These are phyloP conservation scores for Penicilliopsis zonata DNA, from an alignment of 495 filamentous ascomycete genomes.

Conservation along the genomic window DNA sequence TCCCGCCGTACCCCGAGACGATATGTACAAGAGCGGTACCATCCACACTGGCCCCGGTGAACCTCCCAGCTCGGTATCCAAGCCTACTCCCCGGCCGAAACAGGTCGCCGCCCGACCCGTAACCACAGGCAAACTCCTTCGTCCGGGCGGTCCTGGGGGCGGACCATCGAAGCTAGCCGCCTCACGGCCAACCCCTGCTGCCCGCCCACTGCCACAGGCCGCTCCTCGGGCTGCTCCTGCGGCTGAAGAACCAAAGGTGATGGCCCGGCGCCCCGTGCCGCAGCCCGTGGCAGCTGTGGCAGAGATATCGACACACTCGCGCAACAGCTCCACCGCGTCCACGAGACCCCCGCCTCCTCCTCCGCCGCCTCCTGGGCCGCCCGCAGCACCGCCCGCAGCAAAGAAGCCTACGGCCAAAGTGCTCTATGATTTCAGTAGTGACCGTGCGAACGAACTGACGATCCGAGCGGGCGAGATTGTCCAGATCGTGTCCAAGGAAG, in stretches of 20 bases:
- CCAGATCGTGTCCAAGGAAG: constrained; percentile 77
- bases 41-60: constrained; percentile 83
- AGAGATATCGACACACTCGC: constrained; percentile 33
- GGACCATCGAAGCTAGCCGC: constrained; percentile 59
- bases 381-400: constrained; percentile 48
- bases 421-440: constrained; percentile 77
- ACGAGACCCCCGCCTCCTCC: constrained; percentile 57
- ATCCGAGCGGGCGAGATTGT: constrained; percentile 68
- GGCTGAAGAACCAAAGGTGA: too few relatives aligned
- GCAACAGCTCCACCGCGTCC: constrained; percentile 41
- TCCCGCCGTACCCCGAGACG: constrained; percentile 51
- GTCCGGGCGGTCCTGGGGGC: constrained; percentile 77
- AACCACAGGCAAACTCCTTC: constrained; percentile 75
- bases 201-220: constrained; percentile 27
- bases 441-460: constrained; percentile 66
- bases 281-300: constrained; percentile 37
- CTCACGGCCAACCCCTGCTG: constrained; percentile 22
- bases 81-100: constrained; percentile 74
- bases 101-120: constrained; percentile 79
- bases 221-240: constrained; percentile 31
- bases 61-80: constrained; percentile 69
- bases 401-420: constrained; percentile 72
- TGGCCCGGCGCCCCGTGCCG: constrained; percentile 24
- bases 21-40: constrained; percentile 86
- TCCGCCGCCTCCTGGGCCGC: constrained; percentile 62